Evolutionary conservation across 208 protist species (phyloP).

Genomic region (Histomonas meleagridis): DNA sequence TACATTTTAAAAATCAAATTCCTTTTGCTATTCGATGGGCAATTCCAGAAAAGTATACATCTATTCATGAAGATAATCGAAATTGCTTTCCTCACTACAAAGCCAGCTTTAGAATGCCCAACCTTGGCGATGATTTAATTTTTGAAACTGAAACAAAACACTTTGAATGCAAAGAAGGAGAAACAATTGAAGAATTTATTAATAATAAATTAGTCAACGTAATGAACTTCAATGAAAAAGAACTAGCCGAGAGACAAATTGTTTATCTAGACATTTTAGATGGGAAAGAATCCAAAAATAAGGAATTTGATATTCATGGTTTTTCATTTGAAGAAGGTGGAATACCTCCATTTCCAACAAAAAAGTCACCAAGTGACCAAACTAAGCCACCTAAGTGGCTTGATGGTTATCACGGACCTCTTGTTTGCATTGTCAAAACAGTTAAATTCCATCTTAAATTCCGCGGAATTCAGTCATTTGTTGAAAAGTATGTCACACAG

Average conservation of each 20-base stretch:
- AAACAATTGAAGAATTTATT: neutral
- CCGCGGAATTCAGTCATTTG: no score
- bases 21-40: neutral
- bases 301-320: neutral
- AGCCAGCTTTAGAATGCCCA: neutral
- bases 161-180: neutral
- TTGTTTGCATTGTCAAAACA: no score
- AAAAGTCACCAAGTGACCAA: no score
- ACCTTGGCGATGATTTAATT: neutral
- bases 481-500: no score
- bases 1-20: neutral
- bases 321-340: no score
- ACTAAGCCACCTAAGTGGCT: no score
- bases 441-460: no score
- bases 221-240: neutral
- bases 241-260: neutral
- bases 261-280: neutral
- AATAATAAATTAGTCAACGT: no score
- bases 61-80: conserved; percentile 9
- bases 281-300: neutral
- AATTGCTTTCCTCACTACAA: neutral
- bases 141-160: neutral
- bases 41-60: neutral
- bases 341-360: no score
- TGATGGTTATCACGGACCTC: no score